Base-by-base conservation (phyloP, 495 filamentous ascomycete species). In the Talaromyces liani region DNA sequence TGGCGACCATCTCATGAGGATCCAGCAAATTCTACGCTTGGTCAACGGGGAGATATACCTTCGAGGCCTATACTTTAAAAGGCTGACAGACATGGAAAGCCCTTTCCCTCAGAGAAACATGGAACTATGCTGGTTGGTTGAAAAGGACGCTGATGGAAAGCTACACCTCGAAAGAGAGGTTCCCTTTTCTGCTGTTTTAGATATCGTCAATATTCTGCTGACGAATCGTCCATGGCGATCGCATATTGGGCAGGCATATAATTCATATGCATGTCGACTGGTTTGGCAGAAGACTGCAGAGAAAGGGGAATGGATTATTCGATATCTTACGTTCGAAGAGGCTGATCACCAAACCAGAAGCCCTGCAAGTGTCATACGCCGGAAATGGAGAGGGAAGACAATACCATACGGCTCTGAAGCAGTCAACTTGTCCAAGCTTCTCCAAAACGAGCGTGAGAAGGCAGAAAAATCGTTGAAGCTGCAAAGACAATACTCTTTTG, bases 401-500 rank as follows among this genome's bases (percentile, higher is more conserved):
- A 55, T 57, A 8, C 62, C 65, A 6, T 77, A 77, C 56, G 77
- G 77, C 0, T 67, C 27, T 36, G 56, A 58, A 24, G n/a, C 27
- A 18, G 31, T 58, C 12, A 8, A 66, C 1, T 57, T 59, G 2
- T 34, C 60, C 20, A 63, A 53, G 0, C 14, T 4, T n/a, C 27
- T 27, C n/a, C 0, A 39, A 6, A 12, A 10, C 2, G 4, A 39
- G 4, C 45, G 29, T 6, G 20, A 39, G 16, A 24, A 31, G 16
- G 60, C 7, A 16, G 25, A 39, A 4, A 41, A 25, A 25, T 33
- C 41, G 10, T 27, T 41, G 12, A 58, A 63, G 16, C 2, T 47
- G 31, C 33, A 49, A n/a, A 34, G 73, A 6, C 66, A 70, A 34
- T 92, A 91, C 61, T 86, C 85, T 0, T 86, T 89, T 31, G 87